Evolutionary conservation across 139 green algal genomes (phyloP).

Genomic region (Chlorella sorokiniana): DNA sequence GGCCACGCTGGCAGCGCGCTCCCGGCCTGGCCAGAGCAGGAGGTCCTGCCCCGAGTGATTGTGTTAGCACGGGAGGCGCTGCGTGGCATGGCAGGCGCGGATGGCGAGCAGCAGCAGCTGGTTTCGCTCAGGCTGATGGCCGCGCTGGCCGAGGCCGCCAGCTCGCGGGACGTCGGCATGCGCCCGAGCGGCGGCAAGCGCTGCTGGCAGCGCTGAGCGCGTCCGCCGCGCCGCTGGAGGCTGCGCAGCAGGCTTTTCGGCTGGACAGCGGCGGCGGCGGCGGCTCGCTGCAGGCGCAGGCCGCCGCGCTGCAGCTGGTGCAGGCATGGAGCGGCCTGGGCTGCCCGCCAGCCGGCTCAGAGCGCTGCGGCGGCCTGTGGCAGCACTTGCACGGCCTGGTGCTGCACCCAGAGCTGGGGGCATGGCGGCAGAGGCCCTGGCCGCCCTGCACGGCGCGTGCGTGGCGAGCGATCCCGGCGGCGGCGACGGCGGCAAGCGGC

Average conservation of each 20-base stretch:
- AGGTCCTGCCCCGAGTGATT: constrained; percentile 43
- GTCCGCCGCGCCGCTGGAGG: not conserved
- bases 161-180: constrained; percentile 1
- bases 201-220: constrained; percentile 1
- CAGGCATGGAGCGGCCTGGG: constrained; percentile 38
- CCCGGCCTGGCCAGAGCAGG: constrained; percentile 17
- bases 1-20: constrained; percentile 35
- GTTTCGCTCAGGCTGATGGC: constrained; percentile 40
- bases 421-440: constrained; percentile 38
- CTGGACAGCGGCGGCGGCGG: too few relatives aligned
- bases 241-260: constrained; percentile 16
- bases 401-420: constrained; percentile 2
- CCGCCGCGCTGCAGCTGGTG: constrained; percentile 35
- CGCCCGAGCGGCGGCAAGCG: constrained; percentile 38
- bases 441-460: constrained; percentile 34
- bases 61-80: not conserved
- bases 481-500: not conserved
- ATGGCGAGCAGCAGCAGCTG: constrained; percentile 15
- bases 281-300: not conserved
- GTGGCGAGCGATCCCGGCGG: not conserved
- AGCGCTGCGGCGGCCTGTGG: not conserved
- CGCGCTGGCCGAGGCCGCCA: constrained; percentile 31
- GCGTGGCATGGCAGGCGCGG: not conserved
- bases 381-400: constrained; percentile 19
- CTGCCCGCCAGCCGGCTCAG: not conserved